Evolutionary conservation across 768 basidiomycete species (phyloP), one percentile per base, ranked within the genome.

Genomic region (Sutorius australiensis): DNA sequence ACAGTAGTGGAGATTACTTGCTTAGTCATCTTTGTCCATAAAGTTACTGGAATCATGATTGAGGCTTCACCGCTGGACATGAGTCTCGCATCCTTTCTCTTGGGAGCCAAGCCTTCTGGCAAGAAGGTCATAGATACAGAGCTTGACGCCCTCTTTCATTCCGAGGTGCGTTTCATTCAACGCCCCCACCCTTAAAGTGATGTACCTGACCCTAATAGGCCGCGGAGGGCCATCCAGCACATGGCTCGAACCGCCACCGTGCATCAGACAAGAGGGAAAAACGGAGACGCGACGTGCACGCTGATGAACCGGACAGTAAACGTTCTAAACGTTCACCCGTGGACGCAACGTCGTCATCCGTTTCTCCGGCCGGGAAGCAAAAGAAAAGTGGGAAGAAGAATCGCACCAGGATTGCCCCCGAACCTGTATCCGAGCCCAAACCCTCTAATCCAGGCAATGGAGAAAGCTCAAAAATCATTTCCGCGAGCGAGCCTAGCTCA

Each of bases 131-230:
- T 84, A 32, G 87, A 89, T 61, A 68, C 69, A 4, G 86, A 85
- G 42, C 74, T 90, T 9, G 84, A 88, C 60, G 74, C 77, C 24
- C 60, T 90, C 28, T 87, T 90, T 63, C 75, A 75, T 30, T 63
- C 76, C 34, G 76, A 78, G 55, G 84, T 83, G 55, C 57, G 80
- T 66, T 38, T n/a, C 38, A 38, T 31, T 8, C 21, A 24, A 37
- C 31, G 12, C 7, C 14, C 28, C 27, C 1, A 9, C 11, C 11
- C 1, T 42, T 42, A 65, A 71, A 31, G 24, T 60, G 55, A 32
- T 58, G 45, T 10, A 42, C 41, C 53, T 47, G 28, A 63, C 43
- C 19, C 16, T 8, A 11, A 16, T 33, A 65, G 66, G 41, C 51
- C 5, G 16, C 37, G 3, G 48, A 41, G 17, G 42, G 53, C 40